Conservation (phyloP, 768 basidiomycete species). For the Boletales sp. region DNA sequence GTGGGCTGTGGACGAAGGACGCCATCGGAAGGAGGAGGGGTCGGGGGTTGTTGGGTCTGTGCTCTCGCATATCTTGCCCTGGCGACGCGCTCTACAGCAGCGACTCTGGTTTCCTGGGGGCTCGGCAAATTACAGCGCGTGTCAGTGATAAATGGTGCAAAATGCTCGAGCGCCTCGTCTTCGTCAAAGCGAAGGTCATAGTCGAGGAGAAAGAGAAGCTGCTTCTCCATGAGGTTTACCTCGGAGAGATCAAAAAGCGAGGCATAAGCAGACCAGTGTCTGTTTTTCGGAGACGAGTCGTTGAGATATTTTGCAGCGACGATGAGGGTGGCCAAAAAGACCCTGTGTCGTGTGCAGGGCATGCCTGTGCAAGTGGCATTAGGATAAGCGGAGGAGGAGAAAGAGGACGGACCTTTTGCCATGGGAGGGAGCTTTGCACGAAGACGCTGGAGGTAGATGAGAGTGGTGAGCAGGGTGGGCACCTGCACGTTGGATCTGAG, state of each 20-base stretch:
- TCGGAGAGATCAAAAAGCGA: conserved; percentile 70
- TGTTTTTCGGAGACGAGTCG: conserved; percentile 93
- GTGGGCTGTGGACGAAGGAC: conserved; percentile 20
- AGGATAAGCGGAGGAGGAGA: conserved; percentile 5
- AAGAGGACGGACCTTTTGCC: conserved; percentile 67
- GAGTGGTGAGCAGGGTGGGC: conserved; percentile 83
- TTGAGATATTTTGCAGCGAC: conserved; percentile 97
- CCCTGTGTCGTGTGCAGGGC: conserved; percentile 89
- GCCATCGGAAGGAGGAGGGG: conserved; percentile 42
- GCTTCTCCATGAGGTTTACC: conserved; percentile 97
- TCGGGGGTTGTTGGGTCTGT: conserved; percentile 41
- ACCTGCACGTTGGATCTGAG: conserved; percentile 85
- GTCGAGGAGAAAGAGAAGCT: conserved; percentile 88
- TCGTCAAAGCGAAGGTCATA: conserved; percentile 91
- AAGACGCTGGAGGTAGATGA: conserved; percentile 89
- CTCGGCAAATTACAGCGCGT: conserved; percentile 16
- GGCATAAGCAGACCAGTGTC: conserved; percentile 85
- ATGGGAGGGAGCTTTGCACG: conserved; percentile 73
- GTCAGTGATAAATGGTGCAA: conserved; percentile 62
- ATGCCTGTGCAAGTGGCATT: conserved; percentile 43
- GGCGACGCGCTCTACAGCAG: conserved; percentile 52
- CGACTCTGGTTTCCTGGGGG: conserved; percentile 43
- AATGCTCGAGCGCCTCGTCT: conserved; percentile 64
- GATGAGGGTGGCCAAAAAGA: conserved; percentile 95
- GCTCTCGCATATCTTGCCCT: conserved; percentile 54